These are phyloP conservation scores for Mycena venus DNA, from an alignment of 768 basidiomycete genomes.

Conservation along the genomic window DNA sequence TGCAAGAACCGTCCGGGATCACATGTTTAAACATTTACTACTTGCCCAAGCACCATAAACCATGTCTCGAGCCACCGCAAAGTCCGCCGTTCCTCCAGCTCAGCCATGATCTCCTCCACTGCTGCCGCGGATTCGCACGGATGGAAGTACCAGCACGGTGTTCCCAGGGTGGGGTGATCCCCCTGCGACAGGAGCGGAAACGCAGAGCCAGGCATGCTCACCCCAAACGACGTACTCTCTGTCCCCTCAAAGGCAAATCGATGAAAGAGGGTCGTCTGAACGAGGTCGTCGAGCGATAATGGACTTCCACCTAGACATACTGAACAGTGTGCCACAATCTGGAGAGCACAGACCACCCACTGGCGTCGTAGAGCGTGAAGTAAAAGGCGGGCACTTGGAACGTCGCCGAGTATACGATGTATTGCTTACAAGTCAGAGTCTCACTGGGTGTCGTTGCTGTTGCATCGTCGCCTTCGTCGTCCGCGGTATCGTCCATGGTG, in stretches of 20 bases:
- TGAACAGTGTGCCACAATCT: constrained; percentile 29
- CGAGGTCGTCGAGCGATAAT: constrained; percentile 67
- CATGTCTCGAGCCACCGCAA: constrained; percentile 78
- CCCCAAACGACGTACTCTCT: constrained; percentile 65
- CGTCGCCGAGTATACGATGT: constrained; percentile 81
- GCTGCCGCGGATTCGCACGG: constrained; percentile 83
- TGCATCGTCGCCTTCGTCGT: constrained; percentile 53
- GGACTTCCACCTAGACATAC: constrained; percentile 71
- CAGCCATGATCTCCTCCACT: constrained; percentile 77
- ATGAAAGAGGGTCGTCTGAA: constrained; percentile 73
- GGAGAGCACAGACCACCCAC: constrained; percentile 61
- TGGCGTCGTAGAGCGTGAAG: constrained; percentile 75
- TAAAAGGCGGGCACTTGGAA: constrained; percentile 90
- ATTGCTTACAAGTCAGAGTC: constrained; percentile 68
- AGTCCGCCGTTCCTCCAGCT: constrained; percentile 49
- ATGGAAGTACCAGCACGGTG: constrained; percentile 88
- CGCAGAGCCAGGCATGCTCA: constrained; percentile 62
- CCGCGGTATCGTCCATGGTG: constrained; percentile 35
- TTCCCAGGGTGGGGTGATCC: constrained; percentile 85
- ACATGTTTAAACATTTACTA: constrained; percentile 74
- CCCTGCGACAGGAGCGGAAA: constrained; percentile 89
- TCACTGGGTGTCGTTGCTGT: constrained; percentile 44
- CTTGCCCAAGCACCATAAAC: constrained; percentile 80
- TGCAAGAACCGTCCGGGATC: constrained; percentile 18
- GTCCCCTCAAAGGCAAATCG: constrained; percentile 56